Base-by-base conservation (phyloP, 768 basidiomycete genomes). In the Boletus vinaceobasis region DNA sequence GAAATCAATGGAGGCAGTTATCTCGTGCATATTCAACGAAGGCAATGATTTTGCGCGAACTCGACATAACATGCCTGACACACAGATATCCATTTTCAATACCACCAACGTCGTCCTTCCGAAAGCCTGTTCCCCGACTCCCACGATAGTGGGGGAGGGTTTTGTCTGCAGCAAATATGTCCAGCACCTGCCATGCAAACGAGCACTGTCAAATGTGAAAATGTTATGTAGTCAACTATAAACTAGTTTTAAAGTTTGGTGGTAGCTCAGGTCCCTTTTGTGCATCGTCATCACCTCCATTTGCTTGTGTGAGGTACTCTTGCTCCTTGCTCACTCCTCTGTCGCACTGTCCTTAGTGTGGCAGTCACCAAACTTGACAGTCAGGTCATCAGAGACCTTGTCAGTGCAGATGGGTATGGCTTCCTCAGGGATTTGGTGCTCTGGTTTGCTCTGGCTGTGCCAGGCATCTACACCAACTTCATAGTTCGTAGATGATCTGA, bases 381-480 rank as follows among this genome's bases (percentile, higher is more conserved):
- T 13, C 75, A 84, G 50, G 88, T 98, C 60, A 96, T 96, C 4
- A 74, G 90, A 48, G 89, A 94, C 70, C 73, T 98, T 55, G 94
- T 93, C 40, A 90, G 85, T 43, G 94, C 93, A 0, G 85, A n/a
- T n/a, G n/a, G n/a, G n/a, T n/a, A n/a, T n/a, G n/a, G n/a, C n/a
- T n/a, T n/a, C n/a, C n/a, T n/a, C n/a, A n/a, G n/a, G n/a, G n/a
- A n/a, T n/a, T n/a, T n/a, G n/a, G n/a, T n/a, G n/a, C n/a, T n/a
- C n/a, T n/a, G n/a, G n/a, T n/a, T n/a, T n/a, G n/a, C n/a, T n/a
- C n/a, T n/a, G n/a, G n/a, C n/a, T n/a, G n/a, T 98, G 26, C 96
- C 96, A 0, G 93, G 90, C 65, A 93, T 93, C 21, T 94, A 93
- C 67, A 98, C 96, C 0, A 98, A 98, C 66, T 87, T 91, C 2